A percentile compares a stretch with the other conserved stretches of the same genome.
These are phyloP conservation scores for Styphnolobium japonicum DNA, from an alignment of 306 rosid genomes.

Conservation along the genomic window DNA sequence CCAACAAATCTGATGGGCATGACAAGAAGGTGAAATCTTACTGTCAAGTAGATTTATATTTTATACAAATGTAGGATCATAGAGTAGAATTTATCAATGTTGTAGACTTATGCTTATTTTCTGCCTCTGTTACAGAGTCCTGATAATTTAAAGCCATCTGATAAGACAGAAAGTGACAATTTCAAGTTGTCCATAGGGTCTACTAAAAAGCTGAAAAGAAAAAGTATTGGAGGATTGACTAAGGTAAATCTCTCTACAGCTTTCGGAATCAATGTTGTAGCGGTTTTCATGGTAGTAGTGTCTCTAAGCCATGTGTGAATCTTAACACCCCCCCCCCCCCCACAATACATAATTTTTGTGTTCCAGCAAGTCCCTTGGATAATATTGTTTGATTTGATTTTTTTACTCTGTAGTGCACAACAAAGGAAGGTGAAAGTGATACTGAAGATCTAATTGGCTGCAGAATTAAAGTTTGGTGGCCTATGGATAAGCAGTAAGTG, in stretches of 20 bases:
- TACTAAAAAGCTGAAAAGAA: slow-evolving; percentile 65
- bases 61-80: slow-evolving; percentile 2
- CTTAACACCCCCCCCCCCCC: not conserved
- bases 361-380: slow-evolving; percentile 10
- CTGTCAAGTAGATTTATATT: slow-evolving; percentile 15
- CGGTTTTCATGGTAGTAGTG: not conserved
- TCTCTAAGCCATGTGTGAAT: slow-evolving; percentile 12
- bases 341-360: not conserved
- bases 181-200: slow-evolving; percentile 51
- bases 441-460: slow-evolving; percentile 78
- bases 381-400: slow-evolving; percentile 30
- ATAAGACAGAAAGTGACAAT: slow-evolving; percentile 42
- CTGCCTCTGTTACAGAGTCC: slow-evolving; percentile 53
- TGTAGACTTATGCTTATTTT: slow-evolving; percentile 25
- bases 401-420: slow-evolving; percentile 53
- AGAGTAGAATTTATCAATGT: slow-evolving; percentile 1
- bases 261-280: slow-evolving; percentile 11
- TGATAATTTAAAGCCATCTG: slow-evolving; percentile 37
- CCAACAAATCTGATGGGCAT: slow-evolving; percentile 51
- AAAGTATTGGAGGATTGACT: slow-evolving; percentile 61
- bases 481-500: slow-evolving; percentile 83
- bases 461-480: slow-evolving; percentile 99
- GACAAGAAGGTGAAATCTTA: slow-evolving; percentile 46
- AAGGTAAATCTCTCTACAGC: slow-evolving; percentile 54
- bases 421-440: slow-evolving; percentile 63